phyloP scores from a whole-genome alignment of 2,329 filamentous ascomycete species.

The Cladosporium colombiae region DNA sequence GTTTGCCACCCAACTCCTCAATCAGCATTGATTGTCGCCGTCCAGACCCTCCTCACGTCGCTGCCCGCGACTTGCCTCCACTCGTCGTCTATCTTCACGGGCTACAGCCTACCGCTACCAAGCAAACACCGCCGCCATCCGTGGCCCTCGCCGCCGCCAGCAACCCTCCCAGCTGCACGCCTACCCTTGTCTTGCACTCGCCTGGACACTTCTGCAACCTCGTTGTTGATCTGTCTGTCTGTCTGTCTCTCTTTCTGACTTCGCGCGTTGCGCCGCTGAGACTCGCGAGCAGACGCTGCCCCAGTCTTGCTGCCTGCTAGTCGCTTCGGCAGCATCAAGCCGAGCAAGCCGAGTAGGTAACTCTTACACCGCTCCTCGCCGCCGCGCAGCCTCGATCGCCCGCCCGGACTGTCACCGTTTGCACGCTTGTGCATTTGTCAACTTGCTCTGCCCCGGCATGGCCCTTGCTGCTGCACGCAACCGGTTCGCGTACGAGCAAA shows the following conservation, averaged over 20 bases:
- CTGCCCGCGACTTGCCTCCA: slow-evolving; percentile 3
- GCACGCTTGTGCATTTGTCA: slow-evolving; percentile 15
- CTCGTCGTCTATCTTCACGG: slow-evolving; percentile 17
- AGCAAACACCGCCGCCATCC: slow-evolving; percentile 13
- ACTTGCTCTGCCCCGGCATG: slow-evolving; percentile 17
- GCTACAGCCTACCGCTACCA: slow-evolving; percentile 6
- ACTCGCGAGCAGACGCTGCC: background rate
- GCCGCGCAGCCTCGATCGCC: slow-evolving; percentile 11
- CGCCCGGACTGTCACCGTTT: slow-evolving; percentile 17
- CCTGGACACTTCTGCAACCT: background rate
- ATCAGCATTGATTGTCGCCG: slow-evolving; percentile 21
- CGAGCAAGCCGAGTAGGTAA: slow-evolving; percentile 15
- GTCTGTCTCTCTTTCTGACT: background rate
- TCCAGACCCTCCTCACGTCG: slow-evolving; percentile 9
- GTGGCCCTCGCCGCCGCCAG: background rate
- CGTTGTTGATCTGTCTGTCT: background rate
- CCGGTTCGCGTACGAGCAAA: slow-evolving; percentile 20
- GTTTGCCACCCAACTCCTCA: slow-evolving; percentile 19
- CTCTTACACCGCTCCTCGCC: slow-evolving; percentile 17
- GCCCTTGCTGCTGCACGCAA: slow-evolving; percentile 21
- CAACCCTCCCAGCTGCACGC: background rate
- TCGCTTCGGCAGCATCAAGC: slow-evolving; percentile 14
- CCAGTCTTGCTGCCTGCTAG: background rate
- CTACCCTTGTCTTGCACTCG: background rate
- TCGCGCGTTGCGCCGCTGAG: slow-evolving; percentile 4